phyloP scores from a whole-genome alignment of 192 early-diverging fungal genomes.

The Podila minutissima region DNA sequence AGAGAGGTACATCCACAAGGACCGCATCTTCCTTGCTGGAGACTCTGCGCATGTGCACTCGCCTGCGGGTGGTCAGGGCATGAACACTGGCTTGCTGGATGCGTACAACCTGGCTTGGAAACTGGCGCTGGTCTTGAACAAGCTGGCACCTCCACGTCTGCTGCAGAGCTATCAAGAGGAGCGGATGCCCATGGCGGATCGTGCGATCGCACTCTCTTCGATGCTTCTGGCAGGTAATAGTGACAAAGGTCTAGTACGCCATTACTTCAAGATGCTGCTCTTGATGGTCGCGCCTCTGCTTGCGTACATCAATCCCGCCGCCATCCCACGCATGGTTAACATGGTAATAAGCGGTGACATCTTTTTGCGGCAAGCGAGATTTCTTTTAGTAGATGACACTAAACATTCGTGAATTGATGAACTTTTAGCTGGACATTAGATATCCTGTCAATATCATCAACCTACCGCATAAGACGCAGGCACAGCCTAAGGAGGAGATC shows the following conservation, averaged over 20 bases:
- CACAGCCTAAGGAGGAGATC: background rate
- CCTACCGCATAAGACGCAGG: background rate
- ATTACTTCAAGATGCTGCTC: too few relatives aligned
- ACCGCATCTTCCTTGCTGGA: constrained; percentile 55
- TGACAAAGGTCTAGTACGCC: too few relatives aligned
- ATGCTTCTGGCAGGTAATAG: too few relatives aligned
- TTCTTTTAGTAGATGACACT: background rate
- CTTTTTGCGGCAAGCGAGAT: too few relatives aligned
- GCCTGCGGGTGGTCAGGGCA: constrained; percentile 52
- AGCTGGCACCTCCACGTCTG: background rate
- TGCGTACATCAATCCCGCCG: too few relatives aligned
- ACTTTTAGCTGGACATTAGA: background rate
- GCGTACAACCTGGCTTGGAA: constrained; percentile 59
- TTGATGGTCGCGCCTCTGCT: too few relatives aligned
- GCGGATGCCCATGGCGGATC: constrained; percentile 25
- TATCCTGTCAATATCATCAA: background rate
- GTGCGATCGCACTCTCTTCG: constrained; percentile 9
- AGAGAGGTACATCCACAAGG: constrained; percentile 17
- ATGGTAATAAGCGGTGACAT: too few relatives aligned
- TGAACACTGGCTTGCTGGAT: constrained; percentile 56
- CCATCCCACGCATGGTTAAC: too few relatives aligned
- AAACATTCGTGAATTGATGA: background rate
- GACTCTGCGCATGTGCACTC: constrained; percentile 58
- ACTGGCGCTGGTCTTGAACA: constrained; percentile 45
- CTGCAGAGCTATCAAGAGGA: constrained; percentile 33